phyloP scores from a whole-genome alignment of 2,329 filamentous ascomycete genomes.

The Fusarium sp. region DNA sequence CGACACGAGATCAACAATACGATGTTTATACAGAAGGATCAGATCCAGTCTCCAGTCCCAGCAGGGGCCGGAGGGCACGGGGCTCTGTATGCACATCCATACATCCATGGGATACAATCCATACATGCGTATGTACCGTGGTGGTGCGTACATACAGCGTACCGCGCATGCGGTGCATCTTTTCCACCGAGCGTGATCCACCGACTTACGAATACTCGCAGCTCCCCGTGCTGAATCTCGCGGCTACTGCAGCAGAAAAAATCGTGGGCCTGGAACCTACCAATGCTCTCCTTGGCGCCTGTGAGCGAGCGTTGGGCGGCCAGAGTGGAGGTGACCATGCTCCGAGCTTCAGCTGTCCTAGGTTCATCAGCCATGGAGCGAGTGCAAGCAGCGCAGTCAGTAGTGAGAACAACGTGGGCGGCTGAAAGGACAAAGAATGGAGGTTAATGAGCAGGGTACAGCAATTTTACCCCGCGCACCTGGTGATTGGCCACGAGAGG shows the following conservation, averaged over 20 bases:
- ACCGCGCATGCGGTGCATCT: constrained; percentile 14
- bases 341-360: constrained; percentile 6
- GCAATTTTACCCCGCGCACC: constrained; percentile 19
- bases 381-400: background rate
- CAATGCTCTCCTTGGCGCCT: constrained; percentile 7
- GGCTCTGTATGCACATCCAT: background rate
- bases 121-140: background rate
- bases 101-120: background rate
- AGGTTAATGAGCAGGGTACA: constrained; percentile 8
- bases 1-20: constrained; percentile 42
- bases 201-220: constrained; percentile 19
- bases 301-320: background rate
- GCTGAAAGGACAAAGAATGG: constrained; percentile 19
- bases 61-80: background rate
- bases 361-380: constrained; percentile 2
- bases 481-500: constrained; percentile 20
- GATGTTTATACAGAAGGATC: constrained; percentile 29
- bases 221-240: constrained; percentile 11
- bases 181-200: constrained; percentile 16
- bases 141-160: background rate
- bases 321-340: background rate
- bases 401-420: constrained; percentile 16
- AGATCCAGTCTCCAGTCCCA: constrained; percentile 14
- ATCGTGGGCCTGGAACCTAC: background rate
- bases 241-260: constrained; percentile 3